A percentile compares a stretch with the other conserved stretches of the same genome.
Conservation (phyloP, 169 alveolate species). For the Eimeria tenella region DNA sequence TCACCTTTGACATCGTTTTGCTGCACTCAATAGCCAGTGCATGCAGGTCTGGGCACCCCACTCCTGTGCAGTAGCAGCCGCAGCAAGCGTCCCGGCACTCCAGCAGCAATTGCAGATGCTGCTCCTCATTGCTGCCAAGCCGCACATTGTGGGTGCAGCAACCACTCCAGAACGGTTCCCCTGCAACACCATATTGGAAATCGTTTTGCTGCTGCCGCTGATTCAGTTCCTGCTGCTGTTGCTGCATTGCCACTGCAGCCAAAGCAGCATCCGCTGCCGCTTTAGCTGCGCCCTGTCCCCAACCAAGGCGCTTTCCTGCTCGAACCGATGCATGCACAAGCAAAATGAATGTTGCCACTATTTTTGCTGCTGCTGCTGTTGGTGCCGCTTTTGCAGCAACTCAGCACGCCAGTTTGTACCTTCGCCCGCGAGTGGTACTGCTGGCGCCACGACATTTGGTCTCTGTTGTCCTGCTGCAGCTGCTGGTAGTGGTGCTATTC, state of each 20-base stretch:
- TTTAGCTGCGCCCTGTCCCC: conserved; percentile 43
- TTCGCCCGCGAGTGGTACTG: conserved; percentile 14
- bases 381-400: conserved; percentile 9
- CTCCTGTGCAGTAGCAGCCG: background rate
- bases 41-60: background rate
- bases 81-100: conserved; percentile 13
- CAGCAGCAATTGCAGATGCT: conserved; percentile 26
- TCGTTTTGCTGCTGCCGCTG: conserved; percentile 33
- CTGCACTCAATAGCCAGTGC: conserved; percentile 3
- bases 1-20: background rate
- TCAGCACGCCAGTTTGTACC: conserved; percentile 50
- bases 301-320: conserved; percentile 9
- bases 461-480: conserved; percentile 30
- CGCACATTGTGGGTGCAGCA: background rate
- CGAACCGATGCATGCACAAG: conserved; percentile 27
- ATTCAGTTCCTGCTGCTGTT: conserved; percentile 39
- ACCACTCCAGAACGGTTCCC: background rate
- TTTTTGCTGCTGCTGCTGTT: conserved; percentile 32
- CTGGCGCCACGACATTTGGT: conserved; percentile 63
- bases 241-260: conserved; percentile 61
- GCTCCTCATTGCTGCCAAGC: background rate
- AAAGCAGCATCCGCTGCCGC: conserved; percentile 60
- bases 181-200: background rate
- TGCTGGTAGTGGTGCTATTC: conserved; percentile 24
- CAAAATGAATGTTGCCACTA: background rate